Evolutionary conservation across 108 stramenopile genomes (phyloP), one percentile per base, ranked within the genome.

Genomic region (Phaeodactylum tricornutum): DNA sequence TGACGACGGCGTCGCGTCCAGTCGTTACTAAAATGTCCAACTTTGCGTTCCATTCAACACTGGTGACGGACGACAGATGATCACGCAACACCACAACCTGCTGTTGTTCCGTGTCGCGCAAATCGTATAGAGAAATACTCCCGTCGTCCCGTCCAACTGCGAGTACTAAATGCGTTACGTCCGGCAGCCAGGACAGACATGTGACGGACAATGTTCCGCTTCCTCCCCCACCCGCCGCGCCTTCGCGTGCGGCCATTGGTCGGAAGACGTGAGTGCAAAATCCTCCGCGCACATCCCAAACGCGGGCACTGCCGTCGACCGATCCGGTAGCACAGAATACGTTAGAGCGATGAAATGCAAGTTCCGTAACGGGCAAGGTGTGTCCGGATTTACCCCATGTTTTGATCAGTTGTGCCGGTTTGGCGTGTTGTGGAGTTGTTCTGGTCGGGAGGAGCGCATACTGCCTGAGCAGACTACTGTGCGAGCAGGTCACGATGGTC

Each of bases 1-100:
- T 93, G 9, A 92, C 64, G 16, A 94, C 80, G 7, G 80, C 69
- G 64, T 87, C 87, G 36, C 82, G 56, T 7, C 84, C 86, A 3
- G 82, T 59, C 5, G 84, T 72, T 23, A 86, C 62, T 63, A 88
- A 85, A 20, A 74, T 43, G 23, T 69, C 67, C 16, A 63, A 43
- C 0, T 64, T 61, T 3, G 20, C 28, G 1, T 20, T 26, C 84
- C 82, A 95, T 6, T 62, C 72, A 55, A 94, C 65, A 38, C 79
- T 72, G 0, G 86, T 95, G 32, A 94, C 93, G 16, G 83, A 67
- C 34, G 88, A 81, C 20, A 95, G 61, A 72, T 96, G 96, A 67
- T 89, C 91, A 8, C 67, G 54, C 37, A 93, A 40, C 16, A 83
- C 74, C 2, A 78, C 69, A 15, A 80, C 58, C 15, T 63, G 50